Conservation (phyloP, 805 yeast species). For the Starmerella potacharoeniae region DNA sequence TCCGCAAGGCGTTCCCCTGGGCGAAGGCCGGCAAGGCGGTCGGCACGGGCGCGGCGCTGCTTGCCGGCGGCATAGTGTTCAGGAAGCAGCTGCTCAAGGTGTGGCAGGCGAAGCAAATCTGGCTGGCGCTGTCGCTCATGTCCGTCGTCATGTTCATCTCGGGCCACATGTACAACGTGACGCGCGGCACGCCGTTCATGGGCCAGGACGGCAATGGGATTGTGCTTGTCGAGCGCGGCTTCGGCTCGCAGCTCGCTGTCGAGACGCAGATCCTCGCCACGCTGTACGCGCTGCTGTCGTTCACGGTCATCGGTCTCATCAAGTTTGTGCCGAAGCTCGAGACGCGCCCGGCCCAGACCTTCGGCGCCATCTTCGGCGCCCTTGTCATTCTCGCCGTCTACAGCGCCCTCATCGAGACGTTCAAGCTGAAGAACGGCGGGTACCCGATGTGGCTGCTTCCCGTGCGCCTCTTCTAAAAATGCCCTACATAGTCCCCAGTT, state of each 20-base stretch:
- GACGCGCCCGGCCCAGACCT: conserved; percentile 37
- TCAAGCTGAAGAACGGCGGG: conserved; percentile 56
- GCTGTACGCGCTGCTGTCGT: conserved; percentile 45
- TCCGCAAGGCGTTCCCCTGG: conserved; percentile 29
- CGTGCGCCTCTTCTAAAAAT: conserved; percentile 23
- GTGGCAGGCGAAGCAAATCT: conserved; percentile 43
- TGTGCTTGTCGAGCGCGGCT: conserved; percentile 51
- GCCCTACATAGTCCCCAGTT: neutral
- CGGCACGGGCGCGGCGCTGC: conserved; percentile 11
- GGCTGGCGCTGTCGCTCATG: conserved; percentile 63
- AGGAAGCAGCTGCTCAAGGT: conserved; percentile 32
- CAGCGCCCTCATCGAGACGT: conserved; percentile 54
- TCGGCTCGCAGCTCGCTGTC: conserved; percentile 66
- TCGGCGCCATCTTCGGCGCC: conserved; percentile 38
- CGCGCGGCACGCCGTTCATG: conserved; percentile 54
- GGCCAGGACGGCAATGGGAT: conserved; percentile 35
- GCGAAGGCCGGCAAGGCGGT: conserved; percentile 15
- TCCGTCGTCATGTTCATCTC: conserved; percentile 59
- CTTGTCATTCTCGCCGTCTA: conserved; percentile 43
- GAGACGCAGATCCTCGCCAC: conserved; percentile 82
- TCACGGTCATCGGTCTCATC: conserved; percentile 47
- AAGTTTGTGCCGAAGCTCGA: conserved; percentile 43
- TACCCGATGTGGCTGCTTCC: conserved; percentile 58
- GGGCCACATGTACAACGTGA: conserved; percentile 90
- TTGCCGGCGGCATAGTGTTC: conserved; percentile 14